Evolutionary conservation across 208 protist species (phyloP), one percentile per base, ranked within the genome.

Genomic region (Acanthamoeba castellanii): DNA sequence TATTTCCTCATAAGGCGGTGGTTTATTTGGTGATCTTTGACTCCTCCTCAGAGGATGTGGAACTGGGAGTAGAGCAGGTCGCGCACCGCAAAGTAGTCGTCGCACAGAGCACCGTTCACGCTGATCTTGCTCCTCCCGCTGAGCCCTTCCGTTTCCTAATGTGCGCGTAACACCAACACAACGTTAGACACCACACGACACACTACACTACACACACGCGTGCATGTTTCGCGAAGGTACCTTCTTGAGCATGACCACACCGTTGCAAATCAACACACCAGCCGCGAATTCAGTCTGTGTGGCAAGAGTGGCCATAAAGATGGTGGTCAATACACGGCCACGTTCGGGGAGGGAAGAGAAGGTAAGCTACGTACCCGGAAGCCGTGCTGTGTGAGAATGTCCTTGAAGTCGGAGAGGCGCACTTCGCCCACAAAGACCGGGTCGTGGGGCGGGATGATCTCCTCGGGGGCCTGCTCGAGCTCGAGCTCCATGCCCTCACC

Each of bases 241-340:
- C 66, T 94, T 94, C 27, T n/a, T 76, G 14, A 94, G 90, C 90
- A 94, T 94, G 30, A 94, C 90, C 30, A 82, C 90, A 20, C 90
- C 90, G 55, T 94, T 94, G 90, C 90, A 94, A 6, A 94, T 45
- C 64, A 94, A 37, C 64, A 94, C 90, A 66, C 90, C 90, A 50
- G 66, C 90, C 27, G 90, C 59, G 13, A 94, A 82, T 59, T 94
- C 90, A 20, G 90, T 94, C 90, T 94, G 57, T 78, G 45, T 27
- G 66, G 1, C 22, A 74, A 32, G 25, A 14, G 57, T 7, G 30
- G 52, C 1, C 57, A 22, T 25, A 6, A 3, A 11, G 13, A 7
- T 4, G 57, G 57, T 11, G 57, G 57, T 16, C 57, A 25, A 61
- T n/a, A n/a, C 14, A 32, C 25, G 11, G 0, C 30, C 5, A 8